Evolutionary conservation across 148 eudicot species (phyloP).

Genomic region (Diospyros kaki): DNA sequence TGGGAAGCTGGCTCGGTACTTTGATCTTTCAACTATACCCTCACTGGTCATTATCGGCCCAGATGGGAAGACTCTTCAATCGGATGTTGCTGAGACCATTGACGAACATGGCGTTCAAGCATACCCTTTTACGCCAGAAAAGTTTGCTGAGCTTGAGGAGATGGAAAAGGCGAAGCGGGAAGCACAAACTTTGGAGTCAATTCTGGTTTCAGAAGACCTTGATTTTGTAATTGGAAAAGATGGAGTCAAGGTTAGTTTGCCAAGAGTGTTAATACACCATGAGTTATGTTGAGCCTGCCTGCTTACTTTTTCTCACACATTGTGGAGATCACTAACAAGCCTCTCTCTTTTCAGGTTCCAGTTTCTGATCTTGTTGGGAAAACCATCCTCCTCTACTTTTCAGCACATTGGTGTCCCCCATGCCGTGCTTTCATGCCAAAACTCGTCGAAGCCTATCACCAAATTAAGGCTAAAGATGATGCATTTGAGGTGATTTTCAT

Average conservation of each 20-base stretch:
- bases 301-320: background rate
- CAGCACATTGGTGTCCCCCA: conserved; percentile 67
- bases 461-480: conserved; percentile 49
- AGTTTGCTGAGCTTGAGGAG: conserved; percentile 56
- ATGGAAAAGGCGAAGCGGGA: conserved; percentile 43
- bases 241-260: conserved; percentile 49
- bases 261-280: no score
- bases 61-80: conserved; percentile 65
- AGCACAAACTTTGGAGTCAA: conserved; percentile 43
- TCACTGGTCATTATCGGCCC: conserved; percentile 56
- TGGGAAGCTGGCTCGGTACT: conserved; percentile 49
- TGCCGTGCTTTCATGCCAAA: conserved; percentile 55
- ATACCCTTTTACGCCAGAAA: conserved; percentile 70
- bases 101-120: conserved; percentile 52
- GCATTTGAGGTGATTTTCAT: conserved; percentile 32
- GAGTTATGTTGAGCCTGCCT: background rate
- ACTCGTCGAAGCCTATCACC: conserved; percentile 38
- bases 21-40: conserved; percentile 51
- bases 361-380: conserved; percentile 55
- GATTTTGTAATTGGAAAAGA: conserved; percentile 58
- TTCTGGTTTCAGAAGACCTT: conserved; percentile 49
- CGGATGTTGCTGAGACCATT: conserved; percentile 51
- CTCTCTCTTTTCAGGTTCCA: conserved; percentile 32
- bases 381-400: conserved; percentile 51
- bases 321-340: background rate